Percentiles rank a stretch among this genome's conserved stretches.
Evolutionary conservation across 306 rosid genomes (phyloP).

Genomic region (Quercus robur): DNA sequence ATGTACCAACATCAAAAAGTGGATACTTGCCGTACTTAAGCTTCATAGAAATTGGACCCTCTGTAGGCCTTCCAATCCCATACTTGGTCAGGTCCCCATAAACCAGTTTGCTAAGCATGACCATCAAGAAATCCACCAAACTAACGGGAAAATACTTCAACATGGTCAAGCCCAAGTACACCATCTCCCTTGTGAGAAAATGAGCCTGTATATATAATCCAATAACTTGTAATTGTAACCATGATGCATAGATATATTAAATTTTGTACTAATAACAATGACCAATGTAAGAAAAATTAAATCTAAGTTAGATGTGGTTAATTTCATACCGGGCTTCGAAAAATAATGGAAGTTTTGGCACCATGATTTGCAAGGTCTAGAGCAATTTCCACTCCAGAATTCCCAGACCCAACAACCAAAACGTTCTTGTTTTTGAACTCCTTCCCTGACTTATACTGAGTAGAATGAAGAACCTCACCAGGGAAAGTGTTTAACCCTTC

Average conservation of each 20-base stretch:
- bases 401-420: constrained; percentile 68
- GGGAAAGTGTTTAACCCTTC: constrained; percentile 41
- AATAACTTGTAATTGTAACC: not conserved
- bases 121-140: constrained; percentile 49
- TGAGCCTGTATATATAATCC: constrained; percentile 43
- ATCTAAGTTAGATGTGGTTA: not conserved
- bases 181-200: constrained; percentile 48
- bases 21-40: constrained; percentile 67
- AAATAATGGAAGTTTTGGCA: constrained; percentile 52
- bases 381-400: constrained; percentile 76
- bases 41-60: constrained; percentile 66
- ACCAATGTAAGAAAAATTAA: no score
- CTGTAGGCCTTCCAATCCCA: constrained; percentile 53
- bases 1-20: constrained; percentile 45
- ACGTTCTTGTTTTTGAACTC: constrained; percentile 16
- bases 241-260: no score
- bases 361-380: constrained; percentile 50
- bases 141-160: constrained; percentile 39
- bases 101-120: constrained; percentile 40
- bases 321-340: constrained; percentile 60
- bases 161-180: constrained; percentile 35
- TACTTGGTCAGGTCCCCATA: constrained; percentile 52
- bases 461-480: constrained; percentile 63
- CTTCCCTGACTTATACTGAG: constrained; percentile 5
- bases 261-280: no score